Evolutionary conservation across 257 asterid genomes (phyloP).

Genomic region (Solanum virginianum): DNA sequence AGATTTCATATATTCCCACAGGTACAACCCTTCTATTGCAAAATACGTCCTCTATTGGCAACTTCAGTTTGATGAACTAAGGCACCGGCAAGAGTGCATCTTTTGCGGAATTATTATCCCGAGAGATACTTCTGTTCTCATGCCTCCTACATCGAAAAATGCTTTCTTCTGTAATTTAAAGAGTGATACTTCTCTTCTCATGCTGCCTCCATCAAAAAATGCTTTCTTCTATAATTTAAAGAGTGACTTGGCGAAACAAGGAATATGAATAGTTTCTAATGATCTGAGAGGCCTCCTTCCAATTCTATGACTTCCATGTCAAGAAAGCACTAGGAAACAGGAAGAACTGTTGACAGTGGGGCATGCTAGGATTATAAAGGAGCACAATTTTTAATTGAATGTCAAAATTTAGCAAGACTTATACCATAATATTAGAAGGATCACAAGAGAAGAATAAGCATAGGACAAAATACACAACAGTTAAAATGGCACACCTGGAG

Average conservation of each 20-base stretch:
- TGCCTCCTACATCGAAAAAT: neutral
- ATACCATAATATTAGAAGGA: neutral
- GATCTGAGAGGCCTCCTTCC: neutral
- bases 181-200: neutral
- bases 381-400: neutral
- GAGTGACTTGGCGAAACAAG: neutral
- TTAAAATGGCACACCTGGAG: slow-evolving; percentile 48
- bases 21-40: neutral
- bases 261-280: neutral
- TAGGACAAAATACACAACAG: neutral
- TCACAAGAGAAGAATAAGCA: neutral
- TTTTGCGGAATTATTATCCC: neutral
- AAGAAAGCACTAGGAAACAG: neutral
- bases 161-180: neutral
- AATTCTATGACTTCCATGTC: neutral
- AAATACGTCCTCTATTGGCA: neutral
- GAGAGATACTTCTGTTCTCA: neutral
- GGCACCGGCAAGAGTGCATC: neutral
- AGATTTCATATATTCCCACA: neutral
- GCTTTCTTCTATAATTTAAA: neutral
- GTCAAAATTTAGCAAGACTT: neutral
- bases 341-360: neutral
- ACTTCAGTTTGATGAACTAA: neutral
- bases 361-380: neutral
- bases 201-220: neutral